Evolutionary conservation across 1,284 basidiomycete species (phyloP).

Genomic region (Sporisorium iseilematis-ciliati): DNA sequence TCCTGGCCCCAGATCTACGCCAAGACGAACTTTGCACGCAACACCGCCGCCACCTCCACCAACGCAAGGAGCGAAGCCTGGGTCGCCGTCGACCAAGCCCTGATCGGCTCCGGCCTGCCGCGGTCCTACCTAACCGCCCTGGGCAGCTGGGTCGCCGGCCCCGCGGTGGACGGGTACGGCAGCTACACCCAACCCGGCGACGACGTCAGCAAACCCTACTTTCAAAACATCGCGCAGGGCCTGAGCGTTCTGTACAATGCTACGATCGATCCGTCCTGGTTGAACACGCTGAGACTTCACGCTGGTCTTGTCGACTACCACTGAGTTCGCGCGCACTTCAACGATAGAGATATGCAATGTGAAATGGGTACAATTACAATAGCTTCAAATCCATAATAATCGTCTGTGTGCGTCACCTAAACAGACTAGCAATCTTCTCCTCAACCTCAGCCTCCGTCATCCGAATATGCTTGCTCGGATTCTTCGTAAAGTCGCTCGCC

Average conservation of each 20-base stretch:
- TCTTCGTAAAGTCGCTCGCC: conserved; percentile 60
- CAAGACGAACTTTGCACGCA: conserved; percentile 26
- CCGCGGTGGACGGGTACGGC: conserved; percentile 52
- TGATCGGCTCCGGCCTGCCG: conserved; percentile 27
- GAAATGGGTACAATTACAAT: conserved; percentile 29
- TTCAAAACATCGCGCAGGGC: conserved; percentile 52
- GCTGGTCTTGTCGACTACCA: conserved; percentile 65
- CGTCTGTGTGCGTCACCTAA: conserved; percentile 25
- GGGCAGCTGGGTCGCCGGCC: conserved; percentile 68
- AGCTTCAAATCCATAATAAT: too few species aligned
- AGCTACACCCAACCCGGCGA: conserved; percentile 59
- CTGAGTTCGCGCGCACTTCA: conserved; percentile 8
- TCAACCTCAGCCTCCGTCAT: conserved; percentile 60
- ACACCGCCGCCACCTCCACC: neutral
- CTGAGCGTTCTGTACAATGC: conserved; percentile 56
- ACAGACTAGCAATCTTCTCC: conserved; percentile 52
- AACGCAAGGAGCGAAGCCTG: conserved; percentile 7
- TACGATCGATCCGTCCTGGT: conserved; percentile 39
- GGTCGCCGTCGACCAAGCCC: conserved; percentile 9
- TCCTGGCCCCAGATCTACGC: conserved; percentile 50
- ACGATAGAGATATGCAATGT: conserved; percentile 6
- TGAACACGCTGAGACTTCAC: conserved; percentile 48
- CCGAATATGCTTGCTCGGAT: conserved; percentile 60
- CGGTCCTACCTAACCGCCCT: conserved; percentile 49
- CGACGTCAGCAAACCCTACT: conserved; percentile 61